Conservation (phyloP, 1,139 yeast genomes). For the Suhomyces taliae region DNA sequence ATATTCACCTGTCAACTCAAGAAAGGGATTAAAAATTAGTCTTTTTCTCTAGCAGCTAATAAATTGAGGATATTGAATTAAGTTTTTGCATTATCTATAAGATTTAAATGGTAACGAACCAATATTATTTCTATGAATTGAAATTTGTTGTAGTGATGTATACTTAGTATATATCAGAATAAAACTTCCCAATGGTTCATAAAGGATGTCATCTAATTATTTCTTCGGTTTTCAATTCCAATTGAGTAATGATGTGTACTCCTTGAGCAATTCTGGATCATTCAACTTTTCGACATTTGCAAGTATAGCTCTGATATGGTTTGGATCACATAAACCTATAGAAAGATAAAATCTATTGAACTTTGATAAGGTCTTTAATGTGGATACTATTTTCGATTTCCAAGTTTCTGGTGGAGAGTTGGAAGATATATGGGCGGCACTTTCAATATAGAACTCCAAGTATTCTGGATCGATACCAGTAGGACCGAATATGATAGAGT, state of each 20-base stretch:
- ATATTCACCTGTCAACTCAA: constrained; percentile 19
- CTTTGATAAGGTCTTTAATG: constrained; percentile 22
- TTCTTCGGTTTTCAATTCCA: background rate
- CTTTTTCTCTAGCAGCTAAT: too few relatives aligned
- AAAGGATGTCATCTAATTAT: too few relatives aligned
- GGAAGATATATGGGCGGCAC: constrained; percentile 30
- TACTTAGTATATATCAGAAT: too few relatives aligned
- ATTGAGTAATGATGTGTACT: constrained; percentile 3
- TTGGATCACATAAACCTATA: constrained; percentile 18
- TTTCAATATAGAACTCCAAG: constrained; percentile 52
- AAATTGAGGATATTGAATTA: too few relatives aligned
- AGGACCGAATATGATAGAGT: constrained; percentile 35
- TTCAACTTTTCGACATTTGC: constrained; percentile 3
- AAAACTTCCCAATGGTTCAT: too few relatives aligned
- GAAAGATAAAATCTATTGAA: constrained; percentile 29
- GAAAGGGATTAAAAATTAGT: constrained; percentile 37
- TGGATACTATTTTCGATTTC: constrained; percentile 17
- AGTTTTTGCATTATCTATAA: too few relatives aligned
- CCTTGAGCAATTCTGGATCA: constrained; percentile 1
- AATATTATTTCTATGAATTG: too few relatives aligned
- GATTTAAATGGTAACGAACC: too few relatives aligned
- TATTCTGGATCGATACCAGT: constrained; percentile 62
- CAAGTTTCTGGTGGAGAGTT: constrained; percentile 18
- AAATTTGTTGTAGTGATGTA: too few relatives aligned
- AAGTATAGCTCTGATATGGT: constrained; percentile 6